Evolutionary conservation across 306 rosid genomes (phyloP), one percentile per base, ranked within the genome.

Genomic region (Alnus glutinosa): DNA sequence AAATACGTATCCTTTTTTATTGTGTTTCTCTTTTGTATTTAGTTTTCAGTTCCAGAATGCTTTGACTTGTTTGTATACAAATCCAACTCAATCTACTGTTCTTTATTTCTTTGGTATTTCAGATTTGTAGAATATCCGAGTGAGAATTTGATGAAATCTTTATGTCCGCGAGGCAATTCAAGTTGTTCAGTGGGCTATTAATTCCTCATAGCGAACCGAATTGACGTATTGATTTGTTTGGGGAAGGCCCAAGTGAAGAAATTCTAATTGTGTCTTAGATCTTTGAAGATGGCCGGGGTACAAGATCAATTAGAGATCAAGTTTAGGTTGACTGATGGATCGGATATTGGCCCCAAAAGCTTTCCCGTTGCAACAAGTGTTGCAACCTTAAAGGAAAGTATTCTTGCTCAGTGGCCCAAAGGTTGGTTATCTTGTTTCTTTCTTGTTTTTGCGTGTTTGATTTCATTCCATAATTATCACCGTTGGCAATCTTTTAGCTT

Each of bases 401-500:
- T 93, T 83, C 90, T 93, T 84, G 86, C 93, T 36, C 95, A 91
- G 62, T 93, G 98, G 98, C 98, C 98, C 76, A 90, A 90, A 90
- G 98, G 98, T 93, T 84, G 72, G 81, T 76, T 71, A 9, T 75
- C 34, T 75, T 55, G 71, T 67, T 76, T 62, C 32, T 23, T 28
- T 16, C 75, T 55, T 55, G 73, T 58, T 16, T 28, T 37, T 16
- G 15, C 23, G 13, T 37, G 70, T 74, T 55, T 54, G 57, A 1
- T 52, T 71, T 62, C n/a, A 70, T 77, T 63, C 63, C 14, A 9
- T 3, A n/a, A 47, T 77, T 67, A 13, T 67, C 74, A 59, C 32
- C 13, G 19, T 67, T 13, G 71, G 23, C 48, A 67, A 67, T 13
- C 71, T 36, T 63, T 64, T 15, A 64, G 36, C 46, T 64, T 64